Evolutionary conservation across 805 yeast genomes (phyloP), one percentile per base, ranked within the genome.

Genomic region (Saccharomycodes ludwigii): DNA sequence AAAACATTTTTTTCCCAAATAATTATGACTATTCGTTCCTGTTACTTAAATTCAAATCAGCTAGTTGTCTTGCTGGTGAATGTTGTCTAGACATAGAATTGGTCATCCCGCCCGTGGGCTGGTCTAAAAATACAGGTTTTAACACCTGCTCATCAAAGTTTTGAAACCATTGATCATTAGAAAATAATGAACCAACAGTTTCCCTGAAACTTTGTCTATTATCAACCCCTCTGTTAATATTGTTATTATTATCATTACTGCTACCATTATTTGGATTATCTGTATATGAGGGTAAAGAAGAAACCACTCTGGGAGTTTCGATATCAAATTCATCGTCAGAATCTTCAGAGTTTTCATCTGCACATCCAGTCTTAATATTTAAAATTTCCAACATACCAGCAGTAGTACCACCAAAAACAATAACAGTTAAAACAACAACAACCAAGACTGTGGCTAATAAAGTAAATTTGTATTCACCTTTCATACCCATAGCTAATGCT

Each of bases 351-450:
- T 59, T 56, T 35, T 83, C 94, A 42, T 77, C 88, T 13, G 81
- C 66, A 40, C 88, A 83, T 1, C 98, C 98, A 2, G 94, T 80
- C 44, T 80, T 78, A 44, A 91, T 93, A 28, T 93, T 91, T 43
- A 91, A 64, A 42, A 88, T 82, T 52, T 91, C 99, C 37, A 91
- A 68, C 99, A 91, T 91, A 27, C 94, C 82, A 1, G 98, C 96
- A 0, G 97, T 91, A 1, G 98, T 91, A 23, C 99, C 98, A 37
- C 99, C 99, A 54, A 91, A 91, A 18, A 91, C 68, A 34, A 91
- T 86, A 18, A 91, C 98, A 0, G 99, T 91, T 29, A 91, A 62
- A 19, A 91, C 98, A 8, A 91, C 99, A 16, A 88, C 97, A 10
- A 93, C 97, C 26, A 93, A 61, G 1, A 93, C 95, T 0, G 98